A percentile compares a stretch with the other conserved stretches of the same genome.
These are phyloP conservation scores for Thymus mandschuricus DNA, from an alignment of 257 asterid genomes.

Conservation along the genomic window DNA sequence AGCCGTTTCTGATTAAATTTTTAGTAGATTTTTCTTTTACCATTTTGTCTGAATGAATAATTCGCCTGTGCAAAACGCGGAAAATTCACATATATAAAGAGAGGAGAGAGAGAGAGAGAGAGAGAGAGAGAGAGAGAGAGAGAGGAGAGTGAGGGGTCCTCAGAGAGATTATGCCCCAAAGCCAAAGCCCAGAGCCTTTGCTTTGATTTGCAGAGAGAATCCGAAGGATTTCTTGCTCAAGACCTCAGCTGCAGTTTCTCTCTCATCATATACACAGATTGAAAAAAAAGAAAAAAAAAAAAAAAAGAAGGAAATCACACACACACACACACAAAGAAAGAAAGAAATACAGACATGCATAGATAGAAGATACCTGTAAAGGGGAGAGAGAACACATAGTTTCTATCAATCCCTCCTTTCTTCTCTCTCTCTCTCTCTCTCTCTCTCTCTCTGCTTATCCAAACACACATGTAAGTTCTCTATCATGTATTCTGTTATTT, in stretches of 20 bases:
- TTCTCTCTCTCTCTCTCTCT: slow-evolving; percentile 38
- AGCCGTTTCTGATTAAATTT: slow-evolving; percentile 28
- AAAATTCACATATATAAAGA: slow-evolving; percentile 17
- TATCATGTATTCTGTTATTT: slow-evolving; percentile 27
- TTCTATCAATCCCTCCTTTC: slow-evolving; percentile 40
- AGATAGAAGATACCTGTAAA: slow-evolving; percentile 36
- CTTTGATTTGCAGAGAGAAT: slow-evolving; percentile 75
- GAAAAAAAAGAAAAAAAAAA: slow-evolving; percentile 24
- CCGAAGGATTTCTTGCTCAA: slow-evolving; percentile 52
- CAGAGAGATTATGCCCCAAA: slow-evolving; percentile 63
- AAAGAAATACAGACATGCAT: slow-evolving; percentile 43
- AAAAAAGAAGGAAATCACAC: background rate
- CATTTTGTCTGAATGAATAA: slow-evolving; percentile 7
- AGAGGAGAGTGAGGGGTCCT: slow-evolving; percentile 56
- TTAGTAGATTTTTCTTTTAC: slow-evolving; percentile 17
- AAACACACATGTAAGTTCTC: slow-evolving; percentile 58
- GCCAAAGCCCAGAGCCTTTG: slow-evolving; percentile 57
- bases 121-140: slow-evolving; percentile 25
- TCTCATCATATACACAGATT: slow-evolving; percentile 27
- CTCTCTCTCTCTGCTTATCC: slow-evolving; percentile 53
- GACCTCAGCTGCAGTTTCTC: slow-evolving; percentile 47
- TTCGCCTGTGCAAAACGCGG: background rate
- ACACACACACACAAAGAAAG: slow-evolving; percentile 17
- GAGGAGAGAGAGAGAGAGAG: slow-evolving; percentile 17
- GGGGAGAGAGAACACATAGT: slow-evolving; percentile 43